Percentiles rank a stretch among this genome's conserved stretches.
These are phyloP conservation scores for Neoscytalidium dimidiatum DNA, from an alignment of 2,329 filamentous ascomycete genomes.

Conservation along the genomic window DNA sequence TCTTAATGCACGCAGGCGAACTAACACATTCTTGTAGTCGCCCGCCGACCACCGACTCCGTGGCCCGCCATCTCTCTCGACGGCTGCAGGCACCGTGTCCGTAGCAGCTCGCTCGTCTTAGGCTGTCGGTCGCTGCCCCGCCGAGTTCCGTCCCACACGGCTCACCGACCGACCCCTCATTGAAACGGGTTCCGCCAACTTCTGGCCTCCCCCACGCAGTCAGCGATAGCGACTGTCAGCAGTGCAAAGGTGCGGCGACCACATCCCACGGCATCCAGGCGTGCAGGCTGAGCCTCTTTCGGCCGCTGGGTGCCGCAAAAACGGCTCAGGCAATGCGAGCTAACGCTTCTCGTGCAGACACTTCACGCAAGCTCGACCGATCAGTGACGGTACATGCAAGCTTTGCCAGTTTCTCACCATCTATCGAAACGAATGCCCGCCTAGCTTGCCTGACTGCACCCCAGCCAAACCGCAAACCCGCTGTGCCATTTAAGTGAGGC, in stretches of 20 bases:
- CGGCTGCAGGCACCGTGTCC: slow-evolving; percentile 2
- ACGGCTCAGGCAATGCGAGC: slow-evolving; percentile 27
- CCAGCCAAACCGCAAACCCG: slow-evolving; percentile 18
- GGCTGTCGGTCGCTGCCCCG: neutral
- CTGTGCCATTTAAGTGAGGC: slow-evolving; percentile 11
- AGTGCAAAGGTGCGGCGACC: slow-evolving; percentile 15
- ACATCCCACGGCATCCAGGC: slow-evolving; percentile 14
- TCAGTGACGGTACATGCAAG: slow-evolving; percentile 27
- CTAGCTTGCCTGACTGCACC: slow-evolving; percentile 32
- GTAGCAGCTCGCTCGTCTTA: neutral
- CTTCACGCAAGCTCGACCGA: slow-evolving; percentile 28
- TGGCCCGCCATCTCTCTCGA: neutral
- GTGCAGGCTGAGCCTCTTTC: slow-evolving; percentile 4
- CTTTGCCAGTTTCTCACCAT: slow-evolving; percentile 34
- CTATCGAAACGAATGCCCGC: slow-evolving; percentile 28
- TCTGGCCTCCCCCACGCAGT: slow-evolving; percentile 4
- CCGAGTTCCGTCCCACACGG: slow-evolving; percentile 8
- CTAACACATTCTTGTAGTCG: slow-evolving; percentile 8
- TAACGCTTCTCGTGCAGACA: slow-evolving; percentile 35
- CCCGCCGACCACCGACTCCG: neutral
- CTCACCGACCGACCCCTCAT: neutral
- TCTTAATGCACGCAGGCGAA: slow-evolving; percentile 8
- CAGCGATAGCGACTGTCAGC: slow-evolving; percentile 8
- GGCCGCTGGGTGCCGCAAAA: slow-evolving; percentile 21
- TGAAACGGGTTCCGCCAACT: neutral